These are phyloP conservation scores for Nissolia schottii DNA, from an alignment of 306 rosid species.

Conservation along the genomic window DNA sequence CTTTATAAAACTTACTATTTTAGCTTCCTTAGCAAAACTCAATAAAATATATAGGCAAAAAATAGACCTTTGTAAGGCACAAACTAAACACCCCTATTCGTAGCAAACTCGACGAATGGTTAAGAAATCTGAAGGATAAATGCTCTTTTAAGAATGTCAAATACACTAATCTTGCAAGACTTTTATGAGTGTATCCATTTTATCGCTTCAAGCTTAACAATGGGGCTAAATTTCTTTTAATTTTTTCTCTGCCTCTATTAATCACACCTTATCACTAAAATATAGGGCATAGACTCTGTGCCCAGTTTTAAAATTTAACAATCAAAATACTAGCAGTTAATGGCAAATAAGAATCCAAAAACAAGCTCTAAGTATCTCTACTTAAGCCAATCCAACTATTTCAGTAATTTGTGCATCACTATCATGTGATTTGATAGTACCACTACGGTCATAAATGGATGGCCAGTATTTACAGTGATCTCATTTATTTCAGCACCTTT, in stretches of 20 bases:
- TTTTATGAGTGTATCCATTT: conserved; percentile 2
- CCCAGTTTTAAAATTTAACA: neutral
- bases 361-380: conserved; percentile 6
- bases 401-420: neutral
- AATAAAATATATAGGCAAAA: conserved; percentile 5
- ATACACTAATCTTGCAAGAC: neutral
- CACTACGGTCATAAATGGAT: neutral
- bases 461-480: neutral
- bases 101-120: neutral
- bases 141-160: neutral
- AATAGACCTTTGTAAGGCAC: neutral
- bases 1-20: no score
- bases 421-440: neutral
- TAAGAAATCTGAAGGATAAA: neutral
- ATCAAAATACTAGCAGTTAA: neutral
- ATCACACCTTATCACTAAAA: neutral
- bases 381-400: neutral
- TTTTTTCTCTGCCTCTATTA: neutral
- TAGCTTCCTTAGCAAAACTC: no score
- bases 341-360: neutral
- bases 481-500: neutral
- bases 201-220: conserved; percentile 7
- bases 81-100: neutral
- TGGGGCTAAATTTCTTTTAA: neutral
- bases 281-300: neutral